A percentile compares a stretch with the other conserved stretches of the same genome.
These are phyloP conservation scores for Farysia itapuensis DNA, from an alignment of 1,284 basidiomycete species.

Conservation along the genomic window DNA sequence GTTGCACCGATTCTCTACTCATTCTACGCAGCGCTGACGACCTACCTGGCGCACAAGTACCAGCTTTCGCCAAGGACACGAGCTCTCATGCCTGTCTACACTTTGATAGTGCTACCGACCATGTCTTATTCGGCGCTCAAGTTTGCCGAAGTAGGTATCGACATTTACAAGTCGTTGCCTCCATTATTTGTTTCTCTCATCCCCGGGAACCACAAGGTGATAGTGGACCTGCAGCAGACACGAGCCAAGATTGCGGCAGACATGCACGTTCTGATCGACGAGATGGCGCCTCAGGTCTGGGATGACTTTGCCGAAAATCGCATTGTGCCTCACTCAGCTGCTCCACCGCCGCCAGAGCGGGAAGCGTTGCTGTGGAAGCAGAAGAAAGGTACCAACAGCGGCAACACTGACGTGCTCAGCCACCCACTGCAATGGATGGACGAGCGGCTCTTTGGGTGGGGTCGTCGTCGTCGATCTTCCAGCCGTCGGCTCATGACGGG, in stretches of 20 bases:
- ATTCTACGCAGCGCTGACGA: slow-evolving; percentile 66
- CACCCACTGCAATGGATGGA: slow-evolving; percentile 72
- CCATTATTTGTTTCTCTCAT: slow-evolving; percentile 87
- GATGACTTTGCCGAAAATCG: slow-evolving; percentile 55
- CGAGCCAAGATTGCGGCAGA: slow-evolving; percentile 80
- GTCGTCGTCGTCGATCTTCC: slow-evolving; percentile 27
- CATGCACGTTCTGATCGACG: slow-evolving; percentile 83
- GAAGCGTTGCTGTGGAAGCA: slow-evolving; percentile 44
- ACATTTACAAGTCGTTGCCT: slow-evolving; percentile 94
- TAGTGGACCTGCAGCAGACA: slow-evolving; percentile 78
- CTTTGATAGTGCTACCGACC: slow-evolving; percentile 76
- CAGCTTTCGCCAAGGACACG: slow-evolving; percentile 63
- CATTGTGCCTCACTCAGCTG: slow-evolving; percentile 38
- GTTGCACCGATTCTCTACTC: slow-evolving; percentile 83
- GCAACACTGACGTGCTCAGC: slow-evolving; percentile 39
- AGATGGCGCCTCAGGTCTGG: slow-evolving; percentile 63
- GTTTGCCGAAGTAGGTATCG: slow-evolving; percentile 98
- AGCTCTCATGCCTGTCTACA: slow-evolving; percentile 77
- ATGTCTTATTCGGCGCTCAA: slow-evolving; percentile 94
- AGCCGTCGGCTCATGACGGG: slow-evolving; percentile 31
- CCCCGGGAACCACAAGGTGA: slow-evolving; percentile 84
- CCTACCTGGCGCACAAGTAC: slow-evolving; percentile 70
- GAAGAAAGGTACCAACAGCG: slow-evolving; percentile 23
- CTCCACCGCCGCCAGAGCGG: slow-evolving; percentile 40
- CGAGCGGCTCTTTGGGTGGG: slow-evolving; percentile 88